Base-by-base conservation (phyloP, 2,329 filamentous ascomycete species). In the Chalaropsis ovoidea region DNA sequence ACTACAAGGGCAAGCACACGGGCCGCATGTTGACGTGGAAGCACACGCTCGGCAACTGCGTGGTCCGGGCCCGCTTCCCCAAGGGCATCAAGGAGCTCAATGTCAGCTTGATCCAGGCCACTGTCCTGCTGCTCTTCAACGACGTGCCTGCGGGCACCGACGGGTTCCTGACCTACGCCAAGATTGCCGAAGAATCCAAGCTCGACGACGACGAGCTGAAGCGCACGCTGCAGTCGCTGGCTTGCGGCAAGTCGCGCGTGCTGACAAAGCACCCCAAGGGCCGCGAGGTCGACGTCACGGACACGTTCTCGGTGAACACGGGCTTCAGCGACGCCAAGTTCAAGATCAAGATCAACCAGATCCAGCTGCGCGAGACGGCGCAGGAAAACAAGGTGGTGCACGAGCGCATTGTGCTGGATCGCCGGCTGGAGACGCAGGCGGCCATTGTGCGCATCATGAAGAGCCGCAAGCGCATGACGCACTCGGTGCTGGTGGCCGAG, bases 401-500 rank as follows among this genome's bases (percentile, higher is more conserved):
- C 75, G 88, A 96, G 75, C 84, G 90, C 54, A 90, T 99, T 3
- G 87, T 86, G 0, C 88, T 89, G 63, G 94, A 99, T 73, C 81
- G 94, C 62, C 90, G 96, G 72, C 96, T 95, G 72, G 95, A 99
- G 77, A 96, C 92, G 0, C 94, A 99, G 75, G 94, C 94, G 0
- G 93, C 94, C 0, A 95, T 99, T 72, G 94, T 99, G 68, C 81
- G 94, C 19, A 95, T 99, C 72, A 92, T 99, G 89, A 99, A 99
- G 84, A 88, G 86, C 69, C 82, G 90, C 69, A 96, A 96, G 82
- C 83, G 77, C 8, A 92, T 97, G 76, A 85, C 83, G 3, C 93
- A 97, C 73, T 80, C 84, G n/a, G 88, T 95, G 74, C 78, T 99
- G 31, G 88, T 97, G 22, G 86, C 88, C 2, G 92, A 97, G 77